Base-by-base conservation (phyloP, 2,329 filamentous ascomycete species). In the Ophiostoma populinum region DNA sequence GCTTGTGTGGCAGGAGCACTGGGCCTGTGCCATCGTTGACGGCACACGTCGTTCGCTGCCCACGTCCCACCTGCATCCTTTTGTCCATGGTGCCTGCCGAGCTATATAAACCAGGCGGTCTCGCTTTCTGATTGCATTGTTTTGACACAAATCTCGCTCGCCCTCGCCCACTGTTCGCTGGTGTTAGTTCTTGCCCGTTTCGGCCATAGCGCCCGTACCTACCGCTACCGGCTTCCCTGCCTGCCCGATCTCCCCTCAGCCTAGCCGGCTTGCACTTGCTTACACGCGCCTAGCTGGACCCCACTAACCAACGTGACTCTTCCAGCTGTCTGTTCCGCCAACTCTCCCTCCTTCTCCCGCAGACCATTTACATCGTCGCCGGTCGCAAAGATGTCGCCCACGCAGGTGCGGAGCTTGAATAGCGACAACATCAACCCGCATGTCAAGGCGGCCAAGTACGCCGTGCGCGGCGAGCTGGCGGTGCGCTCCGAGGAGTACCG, bases 391-490 rank as follows among this genome's bases (percentile, higher is more conserved):
- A 56, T 54, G 51, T 55, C 54, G 42, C 51, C 56, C 45, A 51
- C 48, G 34, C 47, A 52, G 37, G 46, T 43, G 43, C 54, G 57
- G 46, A 53, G 62, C 43, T 65, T 98, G 47, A 80, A 67, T 49
- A 64, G 80, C 50, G 67, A 82, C 57, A 93, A 90, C 63, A 92
- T 98, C 66, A 98, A 95, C 63, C 81, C 74, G 33, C 70, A 90
- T 55, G 71, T 95, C 45, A 75, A 76, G 53, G 72, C 75, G 42
- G 90, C 90, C 51, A 76, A 93, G 61, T 98, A 98, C 62, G 90
- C 90, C 46, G 90, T 98, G 38, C 82, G 90, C 48, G 90, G 90
- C 51, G 90, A 95, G 59, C 72, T 98, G 44, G 87, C 90, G 39
- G 79, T 92, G 54, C 83, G 81, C 61, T 90, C 85, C 11, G 90